Base-by-base conservation (phyloP, 2,329 filamentous ascomycete species). In the Calonectria pseudoreteaudii region DNA sequence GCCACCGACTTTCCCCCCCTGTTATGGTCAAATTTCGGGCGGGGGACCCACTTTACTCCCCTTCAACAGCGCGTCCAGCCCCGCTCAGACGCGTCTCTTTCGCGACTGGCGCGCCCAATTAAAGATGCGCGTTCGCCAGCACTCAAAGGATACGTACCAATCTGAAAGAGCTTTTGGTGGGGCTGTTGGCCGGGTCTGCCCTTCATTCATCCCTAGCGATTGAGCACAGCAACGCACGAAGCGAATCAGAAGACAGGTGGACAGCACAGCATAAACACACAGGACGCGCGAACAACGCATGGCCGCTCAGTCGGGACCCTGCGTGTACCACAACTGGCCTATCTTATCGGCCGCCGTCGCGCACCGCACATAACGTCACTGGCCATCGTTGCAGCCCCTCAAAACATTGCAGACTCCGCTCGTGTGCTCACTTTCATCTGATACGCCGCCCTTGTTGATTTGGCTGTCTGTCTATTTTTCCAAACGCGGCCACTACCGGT, bases 81-180 rank as follows among this genome's bases (percentile, higher is more conserved):
- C 75, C 73, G 66, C 74, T 26, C 36, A 53, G 52, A 74, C 82
- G 82, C 82, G 82, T 81, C 74, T 31, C 52, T 80, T 80, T 83
- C 82, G 82, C 77, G 82, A 76, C 70, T 26, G 58, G 28, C 34
- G 64, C 65, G 71, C 62, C 80, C 80, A 80, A 82, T 82, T 78
- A 81, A 56, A 41, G 20, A 41, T 16, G 6, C 34, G 52, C 31
- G 31, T 44, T 44, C 38, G 20, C 36, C 58, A 44, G 34, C 41
- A 30, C 53, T 34, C 26, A n/a, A 58, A 58, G 34, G 49, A 11
- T 68, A 68, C 66, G 66, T 58, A 68, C 66, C 66, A 16, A 11
- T 58, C 38, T n/a, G 38, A 47, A n/a, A 65, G 60, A 44, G 60
- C 60, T 23, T 49, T 49, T 11, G n/a, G 66, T 68, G 49, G 66